Percentiles rank a stretch among this genome's conserved stretches.
Evolutionary conservation across 768 basidiomycete genomes (phyloP).

Genomic region (Xerocomus spinulosus): DNA sequence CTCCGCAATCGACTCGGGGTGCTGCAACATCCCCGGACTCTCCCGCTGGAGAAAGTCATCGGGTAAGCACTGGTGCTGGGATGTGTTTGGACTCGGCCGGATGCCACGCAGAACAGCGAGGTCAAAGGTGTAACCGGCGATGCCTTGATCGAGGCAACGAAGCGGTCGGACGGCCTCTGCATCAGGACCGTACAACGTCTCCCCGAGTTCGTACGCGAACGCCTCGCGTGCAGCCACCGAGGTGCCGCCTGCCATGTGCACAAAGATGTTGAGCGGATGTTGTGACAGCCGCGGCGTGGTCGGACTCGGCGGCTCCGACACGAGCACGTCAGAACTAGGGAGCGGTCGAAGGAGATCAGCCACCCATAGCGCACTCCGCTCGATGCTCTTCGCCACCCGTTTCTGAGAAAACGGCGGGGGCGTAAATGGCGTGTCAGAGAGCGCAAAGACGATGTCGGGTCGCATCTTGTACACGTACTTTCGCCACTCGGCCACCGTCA

Average conservation of each 20-base stretch:
- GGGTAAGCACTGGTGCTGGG: conserved; percentile 10
- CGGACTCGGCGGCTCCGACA: neutral
- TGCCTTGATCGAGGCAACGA: conserved; percentile 58
- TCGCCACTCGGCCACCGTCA: conserved; percentile 53
- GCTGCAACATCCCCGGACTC: conserved; percentile 10
- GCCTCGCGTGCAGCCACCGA: conserved; percentile 53
- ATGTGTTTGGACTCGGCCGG: conserved; percentile 11
- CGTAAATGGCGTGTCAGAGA: conserved; percentile 68
- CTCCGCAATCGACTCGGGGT: conserved; percentile 7
- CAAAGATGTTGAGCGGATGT: conserved; percentile 48
- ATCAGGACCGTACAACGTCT: conserved; percentile 53
- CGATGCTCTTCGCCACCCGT: conserved; percentile 69
- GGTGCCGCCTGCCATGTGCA: conserved; percentile 65
- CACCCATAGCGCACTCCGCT: conserved; percentile 66
- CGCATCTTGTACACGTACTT: conserved; percentile 46
- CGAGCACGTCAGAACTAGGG: neutral
- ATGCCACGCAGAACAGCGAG: conserved; percentile 45
- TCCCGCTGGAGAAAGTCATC: conserved; percentile 15
- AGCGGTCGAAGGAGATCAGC: conserved; percentile 43
- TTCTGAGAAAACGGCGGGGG: conserved; percentile 70
- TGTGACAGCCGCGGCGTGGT: conserved; percentile 5
- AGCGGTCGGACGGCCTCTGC: conserved; percentile 48
- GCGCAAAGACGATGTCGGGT: conserved; percentile 68
- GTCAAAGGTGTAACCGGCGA: conserved; percentile 69
- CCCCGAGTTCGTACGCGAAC: conserved; percentile 56